Conservation (phyloP, 345 rosid genomes). For the Iberis pinnata region DNA sequence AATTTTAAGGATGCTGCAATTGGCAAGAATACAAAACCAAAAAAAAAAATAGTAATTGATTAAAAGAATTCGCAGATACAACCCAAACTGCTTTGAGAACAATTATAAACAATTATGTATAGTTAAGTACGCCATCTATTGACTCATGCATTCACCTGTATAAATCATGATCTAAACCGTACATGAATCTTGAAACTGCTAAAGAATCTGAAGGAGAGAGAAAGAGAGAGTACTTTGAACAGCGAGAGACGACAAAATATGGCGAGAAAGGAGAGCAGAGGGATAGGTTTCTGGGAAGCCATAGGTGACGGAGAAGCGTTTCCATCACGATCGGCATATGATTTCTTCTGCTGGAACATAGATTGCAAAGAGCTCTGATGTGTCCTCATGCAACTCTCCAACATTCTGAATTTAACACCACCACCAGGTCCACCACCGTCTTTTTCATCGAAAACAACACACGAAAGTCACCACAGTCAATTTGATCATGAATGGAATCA, state of each 20-base stretch:
- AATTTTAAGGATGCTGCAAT: conserved; percentile 52
- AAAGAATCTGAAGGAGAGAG: not conserved
- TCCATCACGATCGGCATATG: conserved; percentile 25
- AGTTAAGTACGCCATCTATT: too few relatives aligned
- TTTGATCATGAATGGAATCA: conserved; percentile 11
- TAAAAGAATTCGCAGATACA: too few relatives aligned
- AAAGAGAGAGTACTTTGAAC: conserved; percentile 49
- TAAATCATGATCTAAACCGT: conserved; percentile 5
- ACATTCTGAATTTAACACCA: conserved; percentile 23
- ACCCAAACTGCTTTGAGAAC: too few relatives aligned
- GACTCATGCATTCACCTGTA: not conserved
- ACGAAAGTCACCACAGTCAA: not conserved
- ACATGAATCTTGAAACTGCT: not conserved
- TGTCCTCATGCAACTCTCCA: conserved; percentile 51
- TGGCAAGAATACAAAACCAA: not conserved
- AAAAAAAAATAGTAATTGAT: too few relatives aligned
- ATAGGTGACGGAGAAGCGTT: conserved; percentile 23
- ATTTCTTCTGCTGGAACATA: conserved; percentile 54
- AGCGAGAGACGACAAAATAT: conserved; percentile 85
- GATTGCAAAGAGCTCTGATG: conserved; percentile 60
- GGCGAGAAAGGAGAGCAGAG: conserved; percentile 75
- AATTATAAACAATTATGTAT: too few relatives aligned
- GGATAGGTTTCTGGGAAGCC: conserved; percentile 55
- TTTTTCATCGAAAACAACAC: conserved; percentile 23
- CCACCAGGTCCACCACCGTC: conserved; percentile 16